Base-by-base conservation (phyloP, 805 yeast genomes). In the Candida silvicultrix region DNA sequence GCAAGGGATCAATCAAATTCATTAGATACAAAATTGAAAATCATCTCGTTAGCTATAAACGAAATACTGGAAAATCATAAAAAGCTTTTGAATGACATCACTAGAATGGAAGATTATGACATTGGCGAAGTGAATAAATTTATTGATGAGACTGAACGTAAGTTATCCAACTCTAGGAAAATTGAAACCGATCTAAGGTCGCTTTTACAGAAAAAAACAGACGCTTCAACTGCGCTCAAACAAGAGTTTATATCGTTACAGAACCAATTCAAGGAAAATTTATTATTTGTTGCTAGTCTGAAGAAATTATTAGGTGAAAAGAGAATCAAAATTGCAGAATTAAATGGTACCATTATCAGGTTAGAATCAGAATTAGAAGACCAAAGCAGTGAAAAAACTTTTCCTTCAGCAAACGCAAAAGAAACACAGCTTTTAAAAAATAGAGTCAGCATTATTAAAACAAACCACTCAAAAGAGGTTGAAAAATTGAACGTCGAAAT, bases 401-500 rank as follows among this genome's bases (percentile, higher is more conserved):
- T 16, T 20, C 46, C 2, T 42, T 37, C 25, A 7, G 32, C 39
- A 14, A 46, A 47, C 14, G 53, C 41, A 12, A 45, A 54, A n/a
- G 63, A 57, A 37, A 41, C 55, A 3, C 50, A 51, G 36, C 45
- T 56, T 10, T 35, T 53, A 44, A 59, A 50, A 45, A 54, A 48
- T 37, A 47, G 61, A 36, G 37, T 58, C 8, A 51, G 48, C 3
- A 43, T 55, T 16, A 50, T 53, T 5, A 59, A 54, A 20, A 22
- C 49, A 31, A 58, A 52, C 28, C 60, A 58, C 25, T 40, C 58
- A 0, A 54, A 49, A 32, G 62, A 59, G 19, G 25, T 60, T 25
- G 56, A 53, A 15, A 41, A 31, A 9, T 38, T 56, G 4, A 47
- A 48, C 2, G 15, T 14, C 7, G 54, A 54, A 25, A 50, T 57